Base-by-base conservation (phyloP, 1,284 basidiomycete genomes). In the Trametes pubescens region DNA sequence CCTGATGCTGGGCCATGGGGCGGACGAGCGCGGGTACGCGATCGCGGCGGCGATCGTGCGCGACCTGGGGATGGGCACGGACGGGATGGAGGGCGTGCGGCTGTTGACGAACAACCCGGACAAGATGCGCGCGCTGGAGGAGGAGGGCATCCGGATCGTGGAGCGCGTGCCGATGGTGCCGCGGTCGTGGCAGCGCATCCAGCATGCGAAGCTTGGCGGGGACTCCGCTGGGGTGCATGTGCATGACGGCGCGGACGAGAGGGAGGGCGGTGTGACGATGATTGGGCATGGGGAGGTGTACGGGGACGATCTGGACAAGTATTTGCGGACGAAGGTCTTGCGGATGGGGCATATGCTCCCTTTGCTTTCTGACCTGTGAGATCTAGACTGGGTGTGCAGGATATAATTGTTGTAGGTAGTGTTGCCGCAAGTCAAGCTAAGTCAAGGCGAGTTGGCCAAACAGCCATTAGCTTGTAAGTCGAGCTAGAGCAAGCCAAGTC, bases 51-150 rank as follows among this genome's bases (percentile, higher is more conserved):
- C 93, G 43, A 99, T 99, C 68, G 76, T 99, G 69, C 85, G 88
- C 10, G 97, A 99, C 78, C 81, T 99, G 7, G 93, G 92, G 3
- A 80, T 99, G 16, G 91, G 88, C 4, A 81, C 81, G 34, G 83
- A 84, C 43, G 74, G 75, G 6, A 81, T 81, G 43, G 86, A 88
- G 62, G 87, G 89, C 40, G 86, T 98, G 46, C 83, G 94, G 58
- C 80, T 99, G 66, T 81, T 99, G 77, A 99, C 98, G 59, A 99
- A 99, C 80, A 99, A 99, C 77, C 97, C 98, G 16, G 96, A 97
- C 77, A 99, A 99, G 80, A 93, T 99, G 61, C 85, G 89, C 70
- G 95, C 96, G 51, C 79, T 99, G 67, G 86, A 92, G 75, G 84
- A 83, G 68, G 96, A 98, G 76, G 94, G 95, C 0, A 83, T 99